These are phyloP conservation scores for Leccinum huronense DNA, from an alignment of 1,284 basidiomycete genomes.

Conservation along the genomic window DNA sequence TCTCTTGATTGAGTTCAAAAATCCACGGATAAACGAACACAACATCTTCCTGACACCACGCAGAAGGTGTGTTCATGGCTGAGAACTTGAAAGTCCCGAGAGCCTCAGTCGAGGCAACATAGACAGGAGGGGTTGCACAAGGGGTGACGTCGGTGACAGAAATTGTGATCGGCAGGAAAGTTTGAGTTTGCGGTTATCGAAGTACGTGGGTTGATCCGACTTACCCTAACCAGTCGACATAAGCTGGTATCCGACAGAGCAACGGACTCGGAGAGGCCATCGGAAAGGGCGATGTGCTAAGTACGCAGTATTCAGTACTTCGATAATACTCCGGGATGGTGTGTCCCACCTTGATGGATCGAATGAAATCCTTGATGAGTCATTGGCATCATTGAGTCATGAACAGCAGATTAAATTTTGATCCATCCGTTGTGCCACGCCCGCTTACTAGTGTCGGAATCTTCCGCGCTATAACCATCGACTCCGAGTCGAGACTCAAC, in stretches of 20 bases:
- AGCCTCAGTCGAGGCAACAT: slow-evolving; percentile 6
- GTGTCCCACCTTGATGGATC: neutral
- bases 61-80: neutral
- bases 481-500: too few relatives aligned
- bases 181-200: slow-evolving; percentile 10
- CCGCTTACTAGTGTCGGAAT: too few relatives aligned
- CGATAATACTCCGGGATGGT: neutral
- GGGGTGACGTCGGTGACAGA: neutral
- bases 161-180: slow-evolving; percentile 18
- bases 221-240: neutral
- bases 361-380: neutral
- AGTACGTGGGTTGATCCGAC: neutral
- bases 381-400: neutral
- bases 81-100: slow-evolving; percentile 9
- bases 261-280: neutral
- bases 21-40: slow-evolving; percentile 19
- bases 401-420: neutral
- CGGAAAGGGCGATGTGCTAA: neutral
- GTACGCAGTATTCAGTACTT: neutral
- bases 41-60: neutral
- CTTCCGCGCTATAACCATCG: too few relatives aligned
- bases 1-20: slow-evolving; percentile 6
- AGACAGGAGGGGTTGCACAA: too few relatives aligned
- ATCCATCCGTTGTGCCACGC: too few relatives aligned
- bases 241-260: neutral